Conservation (phyloP, 2,329 filamentous ascomycete genomes). For the Hawksworthiomyces lignivorus region DNA sequence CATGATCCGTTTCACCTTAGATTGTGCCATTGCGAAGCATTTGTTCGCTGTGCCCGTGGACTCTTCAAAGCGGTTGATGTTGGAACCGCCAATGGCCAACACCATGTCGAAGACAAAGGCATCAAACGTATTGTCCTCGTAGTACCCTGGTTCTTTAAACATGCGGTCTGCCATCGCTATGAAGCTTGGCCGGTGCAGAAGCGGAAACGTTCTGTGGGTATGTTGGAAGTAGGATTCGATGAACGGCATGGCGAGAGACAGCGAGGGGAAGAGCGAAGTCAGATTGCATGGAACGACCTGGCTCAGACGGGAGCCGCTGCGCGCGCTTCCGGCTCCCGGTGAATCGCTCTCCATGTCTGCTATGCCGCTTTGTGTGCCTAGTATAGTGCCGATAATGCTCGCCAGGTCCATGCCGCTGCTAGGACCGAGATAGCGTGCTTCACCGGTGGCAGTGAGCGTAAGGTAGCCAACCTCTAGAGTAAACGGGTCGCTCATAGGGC, state of each 20-base stretch:
- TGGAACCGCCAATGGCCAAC: constrained; percentile 9
- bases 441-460: constrained; percentile 4
- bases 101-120: constrained; percentile 13
- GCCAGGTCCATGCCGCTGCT: constrained; percentile 12
- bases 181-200: no score
- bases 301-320: no score
- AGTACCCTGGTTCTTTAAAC: constrained; percentile 7
- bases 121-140: constrained; percentile 2
- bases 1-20: not conserved
- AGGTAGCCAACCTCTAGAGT: constrained; percentile 6
- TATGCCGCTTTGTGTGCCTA: constrained; percentile 2
- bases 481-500: not conserved
- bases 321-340: no score
- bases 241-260: no score
- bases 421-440: constrained; percentile 13
- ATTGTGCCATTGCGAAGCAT: constrained; percentile 4
- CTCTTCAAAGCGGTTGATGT: constrained; percentile 8
- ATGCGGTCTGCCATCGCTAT: no score
- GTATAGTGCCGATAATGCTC: constrained; percentile 6
- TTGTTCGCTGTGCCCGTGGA: not conserved
- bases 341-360: no score
- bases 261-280: no score
- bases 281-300: no score
- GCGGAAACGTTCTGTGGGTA: no score
- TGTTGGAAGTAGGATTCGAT: no score